A percentile compares a stretch with the other conserved stretches of the same genome.
phyloP scores from a whole-genome alignment of 106 monocot genomes.

The Dioscorea dumetorum region DNA sequence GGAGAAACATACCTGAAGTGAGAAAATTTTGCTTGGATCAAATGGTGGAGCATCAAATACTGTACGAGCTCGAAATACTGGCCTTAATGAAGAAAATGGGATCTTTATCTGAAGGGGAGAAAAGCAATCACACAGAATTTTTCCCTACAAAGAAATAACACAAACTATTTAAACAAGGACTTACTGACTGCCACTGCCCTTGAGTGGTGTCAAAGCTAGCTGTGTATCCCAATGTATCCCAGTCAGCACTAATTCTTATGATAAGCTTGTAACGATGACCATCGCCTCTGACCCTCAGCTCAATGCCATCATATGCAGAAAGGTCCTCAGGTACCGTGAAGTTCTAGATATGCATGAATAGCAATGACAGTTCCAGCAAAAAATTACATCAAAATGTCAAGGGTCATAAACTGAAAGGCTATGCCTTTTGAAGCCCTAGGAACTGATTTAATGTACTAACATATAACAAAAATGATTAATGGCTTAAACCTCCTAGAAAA shows the following conservation, averaged over 20 bases:
- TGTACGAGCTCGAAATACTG: slow-evolving; percentile 81
- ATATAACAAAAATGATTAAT: too few species aligned
- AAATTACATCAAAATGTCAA: too few species aligned
- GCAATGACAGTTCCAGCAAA: too few species aligned
- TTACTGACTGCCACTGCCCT: slow-evolving; percentile 84
- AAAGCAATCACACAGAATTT: not conserved
- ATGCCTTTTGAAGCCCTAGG: too few species aligned
- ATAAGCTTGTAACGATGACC: slow-evolving; percentile 88
- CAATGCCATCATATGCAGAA: slow-evolving; percentile 92
- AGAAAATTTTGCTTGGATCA: slow-evolving; percentile 65
- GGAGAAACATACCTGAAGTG: slow-evolving; percentile 53
- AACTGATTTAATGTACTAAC: too few species aligned
- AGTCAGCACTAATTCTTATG: slow-evolving; percentile 68
- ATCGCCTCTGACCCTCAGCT: slow-evolving; percentile 83
- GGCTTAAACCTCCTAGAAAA: too few species aligned
- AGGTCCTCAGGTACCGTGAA: slow-evolving; percentile 84
- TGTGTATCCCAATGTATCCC: slow-evolving; percentile 92
- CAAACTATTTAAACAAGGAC: slow-evolving; percentile 1
- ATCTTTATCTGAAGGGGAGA: slow-evolving; percentile 53
- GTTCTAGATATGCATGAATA: slow-evolving; percentile 44
- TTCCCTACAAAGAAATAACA: not conserved
- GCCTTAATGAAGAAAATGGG: slow-evolving; percentile 81
- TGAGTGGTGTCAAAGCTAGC: slow-evolving; percentile 78
- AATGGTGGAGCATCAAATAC: slow-evolving; percentile 69
- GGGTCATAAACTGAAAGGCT: too few species aligned